Percentiles rank a stretch among this genome's conserved stretches.
Evolutionary conservation across 805 yeast genomes (phyloP).

Genomic region (Vanderwaltozyma verrucispora): DNA sequence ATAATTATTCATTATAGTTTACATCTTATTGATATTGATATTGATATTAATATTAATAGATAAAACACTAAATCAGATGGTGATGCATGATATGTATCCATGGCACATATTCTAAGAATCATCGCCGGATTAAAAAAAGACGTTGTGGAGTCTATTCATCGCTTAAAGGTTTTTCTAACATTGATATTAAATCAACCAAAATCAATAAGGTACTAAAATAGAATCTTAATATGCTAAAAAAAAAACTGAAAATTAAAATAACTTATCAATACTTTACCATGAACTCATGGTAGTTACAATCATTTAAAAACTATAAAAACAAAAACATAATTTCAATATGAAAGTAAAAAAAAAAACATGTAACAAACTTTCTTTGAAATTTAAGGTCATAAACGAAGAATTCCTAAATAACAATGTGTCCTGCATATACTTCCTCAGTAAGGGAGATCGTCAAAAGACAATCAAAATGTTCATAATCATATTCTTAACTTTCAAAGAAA

Average conservation of each 20-base stretch:
- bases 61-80: slow-evolving; percentile 59
- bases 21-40: too few relatives aligned
- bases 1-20: too few relatives aligned
- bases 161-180: slow-evolving; percentile 6
- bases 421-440: slow-evolving; percentile 73
- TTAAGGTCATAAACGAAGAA: slow-evolving; percentile 63
- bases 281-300: slow-evolving; percentile 17
- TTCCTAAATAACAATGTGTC: slow-evolving; percentile 54
- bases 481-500: slow-evolving; percentile 2
- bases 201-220: too few relatives aligned
- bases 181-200: too few relatives aligned
- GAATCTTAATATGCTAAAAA: too few relatives aligned
- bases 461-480: slow-evolving; percentile 26
- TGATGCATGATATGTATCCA: slow-evolving; percentile 89
- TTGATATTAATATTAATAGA: too few relatives aligned
- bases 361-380: not conserved
- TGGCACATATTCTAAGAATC: slow-evolving; percentile 53
- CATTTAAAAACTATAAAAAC: not conserved
- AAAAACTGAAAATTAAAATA: not conserved
- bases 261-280: slow-evolving; percentile 18
- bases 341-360: too few relatives aligned
- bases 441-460: slow-evolving; percentile 20
- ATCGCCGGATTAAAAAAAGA: slow-evolving; percentile 31
- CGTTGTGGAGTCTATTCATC: slow-evolving; percentile 33
- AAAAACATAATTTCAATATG: not conserved